These are phyloP conservation scores for Candida sanyaensis DNA, from an alignment of 1,139 yeast genomes.

Conservation along the genomic window DNA sequence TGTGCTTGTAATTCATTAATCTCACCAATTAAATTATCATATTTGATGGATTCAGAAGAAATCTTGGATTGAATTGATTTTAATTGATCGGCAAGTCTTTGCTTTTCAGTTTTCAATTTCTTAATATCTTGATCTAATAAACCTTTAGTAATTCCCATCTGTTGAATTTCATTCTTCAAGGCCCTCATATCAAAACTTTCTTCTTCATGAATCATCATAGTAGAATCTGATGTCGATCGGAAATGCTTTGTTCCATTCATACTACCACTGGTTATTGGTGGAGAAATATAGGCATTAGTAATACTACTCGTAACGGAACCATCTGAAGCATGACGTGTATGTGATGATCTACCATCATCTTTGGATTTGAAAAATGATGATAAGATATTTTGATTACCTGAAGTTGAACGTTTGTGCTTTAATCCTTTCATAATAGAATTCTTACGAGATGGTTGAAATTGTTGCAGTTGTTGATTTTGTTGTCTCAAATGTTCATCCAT, in stretches of 20 bases:
- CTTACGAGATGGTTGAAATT: conserved; percentile 8
- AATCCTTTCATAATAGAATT: conserved; percentile 30
- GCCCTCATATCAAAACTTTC: conserved; percentile 36
- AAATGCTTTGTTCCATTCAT: conserved; percentile 25
- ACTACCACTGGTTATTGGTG: conserved; percentile 38
- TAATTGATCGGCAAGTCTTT: conserved; percentile 25
- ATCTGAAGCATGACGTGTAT: conserved; percentile 45
- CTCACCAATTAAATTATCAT: conserved; percentile 31
- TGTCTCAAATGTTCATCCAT: conserved; percentile 5
- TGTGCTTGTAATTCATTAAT: conserved; percentile 28
- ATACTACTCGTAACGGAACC: conserved; percentile 30
- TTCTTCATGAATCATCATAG: conserved; percentile 13
- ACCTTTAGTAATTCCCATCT: conserved; percentile 33
- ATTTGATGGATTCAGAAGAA: conserved; percentile 24
- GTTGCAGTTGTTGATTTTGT: conserved; percentile 8
- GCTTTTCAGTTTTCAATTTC: conserved; percentile 30
- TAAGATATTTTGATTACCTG: conserved; percentile 37
- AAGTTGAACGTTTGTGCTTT: conserved; percentile 44
- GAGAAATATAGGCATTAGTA: conserved; percentile 42
- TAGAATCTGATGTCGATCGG: conserved; percentile 44
- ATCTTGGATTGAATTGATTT: conserved; percentile 25
- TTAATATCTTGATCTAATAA: conserved; percentile 30
- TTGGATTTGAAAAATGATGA: conserved; percentile 30
- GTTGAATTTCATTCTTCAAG: conserved; percentile 43
- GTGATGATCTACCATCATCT: conserved; percentile 25